A percentile compares a stretch with the other conserved stretches of the same genome.
phyloP scores from a whole-genome alignment of 345 rosid genomes.

The Hibiscus trionum region DNA sequence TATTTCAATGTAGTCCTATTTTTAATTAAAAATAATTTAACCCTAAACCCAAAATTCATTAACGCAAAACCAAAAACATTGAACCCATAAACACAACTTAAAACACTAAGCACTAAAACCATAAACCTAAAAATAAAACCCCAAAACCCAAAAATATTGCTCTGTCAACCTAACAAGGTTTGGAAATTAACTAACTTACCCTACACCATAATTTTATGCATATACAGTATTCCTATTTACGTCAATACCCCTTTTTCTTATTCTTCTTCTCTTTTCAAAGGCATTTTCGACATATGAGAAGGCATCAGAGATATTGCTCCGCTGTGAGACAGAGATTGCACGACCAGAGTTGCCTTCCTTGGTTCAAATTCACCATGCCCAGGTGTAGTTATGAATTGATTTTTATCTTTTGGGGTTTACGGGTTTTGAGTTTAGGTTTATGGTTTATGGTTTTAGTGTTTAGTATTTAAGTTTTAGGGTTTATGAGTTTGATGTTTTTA shows the following conservation, averaged over 20 bases:
- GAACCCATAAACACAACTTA: too few relatives aligned
- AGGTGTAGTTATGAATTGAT: conserved; percentile 38
- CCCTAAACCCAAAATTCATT: too few relatives aligned
- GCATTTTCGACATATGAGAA: conserved; percentile 81
- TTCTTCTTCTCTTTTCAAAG: conserved; percentile 24
- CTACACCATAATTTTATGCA: background rate
- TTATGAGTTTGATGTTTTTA: too few relatives aligned
- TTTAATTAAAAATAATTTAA: too few relatives aligned
- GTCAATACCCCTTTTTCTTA: background rate
- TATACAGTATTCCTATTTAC: conserved; percentile 4
- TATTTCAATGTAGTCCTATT: too few relatives aligned
- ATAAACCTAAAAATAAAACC: too few relatives aligned
- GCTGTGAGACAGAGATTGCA: conserved; percentile 75
- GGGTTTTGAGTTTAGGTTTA: too few relatives aligned
- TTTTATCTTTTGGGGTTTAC: background rate
- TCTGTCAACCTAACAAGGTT: conserved; percentile 89
- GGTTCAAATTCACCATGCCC: conserved; percentile 92
- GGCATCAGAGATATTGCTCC: conserved; percentile 75
- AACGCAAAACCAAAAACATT: too few relatives aligned
- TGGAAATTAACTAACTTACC: background rate
- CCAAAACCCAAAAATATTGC: background rate
- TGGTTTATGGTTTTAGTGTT: too few relatives aligned
- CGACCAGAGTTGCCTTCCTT: conserved; percentile 84
- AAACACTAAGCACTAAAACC: too few relatives aligned
- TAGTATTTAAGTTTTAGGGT: too few relatives aligned